Evolutionary conservation across 2,329 filamentous ascomycete species (phyloP).

Genomic region (Colletotrichum tropicicola): DNA sequence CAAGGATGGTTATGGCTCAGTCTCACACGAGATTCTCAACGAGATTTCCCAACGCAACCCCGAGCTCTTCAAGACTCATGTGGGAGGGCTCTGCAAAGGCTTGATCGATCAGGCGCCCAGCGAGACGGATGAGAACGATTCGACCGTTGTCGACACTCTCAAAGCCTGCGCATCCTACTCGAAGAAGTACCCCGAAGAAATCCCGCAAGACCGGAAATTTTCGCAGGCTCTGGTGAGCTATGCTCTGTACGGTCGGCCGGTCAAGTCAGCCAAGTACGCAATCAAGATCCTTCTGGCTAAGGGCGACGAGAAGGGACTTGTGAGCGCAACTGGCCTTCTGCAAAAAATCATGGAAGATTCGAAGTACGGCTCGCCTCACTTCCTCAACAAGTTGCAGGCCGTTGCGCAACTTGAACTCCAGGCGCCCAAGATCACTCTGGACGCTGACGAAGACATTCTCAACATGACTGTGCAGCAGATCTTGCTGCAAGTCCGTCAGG

Average conservation of each 20-base stretch:
- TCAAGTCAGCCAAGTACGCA: constrained; percentile 90
- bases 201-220: constrained; percentile 84
- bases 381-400: constrained; percentile 77
- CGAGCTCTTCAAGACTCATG: constrained; percentile 90
- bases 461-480: constrained; percentile 81
- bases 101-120: constrained; percentile 84
- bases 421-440: constrained; percentile 75
- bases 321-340: constrained; percentile 86
- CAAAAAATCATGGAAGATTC: constrained; percentile 79
- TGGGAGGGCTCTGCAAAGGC: constrained; percentile 89
- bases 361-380: constrained; percentile 76
- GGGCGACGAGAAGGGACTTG: constrained; percentile 75
- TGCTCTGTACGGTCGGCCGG: constrained; percentile 81
- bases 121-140: constrained; percentile 72
- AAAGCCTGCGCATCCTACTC: constrained; percentile 95
- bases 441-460: constrained; percentile 79
- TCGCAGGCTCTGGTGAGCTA: constrained; percentile 83
- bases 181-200: constrained; percentile 83
- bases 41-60: constrained; percentile 92
- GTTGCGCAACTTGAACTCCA: constrained; percentile 81
- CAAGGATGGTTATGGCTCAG: constrained; percentile 77
- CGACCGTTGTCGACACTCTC: constrained; percentile 84
- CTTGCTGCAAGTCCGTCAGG: constrained; percentile 73
- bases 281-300: constrained; percentile 88
- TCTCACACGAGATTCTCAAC: constrained; percentile 88